These are phyloP conservation scores for Linderniella brevidens DNA, from an alignment of 257 asterid species.

Conservation along the genomic window DNA sequence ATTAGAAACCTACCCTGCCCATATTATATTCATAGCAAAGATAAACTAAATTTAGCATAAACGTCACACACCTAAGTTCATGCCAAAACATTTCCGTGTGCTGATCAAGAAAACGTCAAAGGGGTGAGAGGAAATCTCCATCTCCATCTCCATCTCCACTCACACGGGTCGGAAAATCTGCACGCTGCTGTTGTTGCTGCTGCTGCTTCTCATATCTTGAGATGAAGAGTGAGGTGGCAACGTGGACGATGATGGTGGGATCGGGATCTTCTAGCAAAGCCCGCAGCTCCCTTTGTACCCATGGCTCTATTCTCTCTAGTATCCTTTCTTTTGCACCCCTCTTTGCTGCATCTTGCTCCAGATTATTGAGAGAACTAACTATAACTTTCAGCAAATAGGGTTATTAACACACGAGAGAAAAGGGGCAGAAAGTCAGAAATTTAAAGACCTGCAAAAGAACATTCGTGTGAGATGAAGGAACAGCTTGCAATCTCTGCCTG, in stretches of 20 bases:
- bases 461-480: conserved; percentile 18
- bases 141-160: conserved; percentile 6
- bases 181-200: conserved; percentile 11
- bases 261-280: conserved; percentile 48
- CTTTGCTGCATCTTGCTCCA: conserved; percentile 17
- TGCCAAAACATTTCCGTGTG: conserved; percentile 35
- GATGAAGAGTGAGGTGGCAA: conserved; percentile 32
- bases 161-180: not conserved
- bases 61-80: conserved; percentile 27
- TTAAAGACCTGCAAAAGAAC: conserved; percentile 17
- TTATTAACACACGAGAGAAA: not conserved
- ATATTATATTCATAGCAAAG: not conserved
- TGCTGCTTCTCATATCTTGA: conserved; percentile 10
- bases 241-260: conserved; percentile 44
- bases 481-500: conserved; percentile 23
- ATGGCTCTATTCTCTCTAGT: conserved; percentile 29
- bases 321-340: conserved; percentile 15
- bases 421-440: not conserved
- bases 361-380: not conserved
- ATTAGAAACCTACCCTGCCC: not conserved
- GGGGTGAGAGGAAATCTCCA: conserved; percentile 30
- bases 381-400: not conserved
- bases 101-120: conserved; percentile 32
- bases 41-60: not conserved
- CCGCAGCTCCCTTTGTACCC: conserved; percentile 45